Base-by-base conservation (phyloP, 768 basidiomycete genomes). In the Podaxis pistillaris region DNA sequence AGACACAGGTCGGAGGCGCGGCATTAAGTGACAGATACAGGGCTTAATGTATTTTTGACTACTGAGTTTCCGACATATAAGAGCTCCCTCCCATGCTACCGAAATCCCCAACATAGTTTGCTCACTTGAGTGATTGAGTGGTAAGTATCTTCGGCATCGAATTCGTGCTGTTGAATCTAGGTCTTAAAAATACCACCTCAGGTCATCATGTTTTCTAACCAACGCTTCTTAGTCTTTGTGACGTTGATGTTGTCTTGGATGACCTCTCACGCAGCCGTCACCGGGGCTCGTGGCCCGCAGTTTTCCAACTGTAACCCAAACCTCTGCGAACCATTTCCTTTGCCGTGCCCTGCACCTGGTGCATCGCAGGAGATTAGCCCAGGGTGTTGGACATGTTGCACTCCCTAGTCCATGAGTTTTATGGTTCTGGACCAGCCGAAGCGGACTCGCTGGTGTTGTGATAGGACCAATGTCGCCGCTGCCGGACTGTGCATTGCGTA, bases 371-470 rank as follows among this genome's bases (percentile, higher is more conserved):
- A 61, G 17, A 22, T 53, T 17, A 61, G 38, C 28, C 15, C 49
- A 19, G 52, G 52, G 17, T 61, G 60, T n/a, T 61, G 60, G 60
- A 61, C 60, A 1, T 61, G 60, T 46, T 61, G 60, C 40, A 41
- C 26, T 26, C 60, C 60, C 41, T 61, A 30, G n/a, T 4, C 36
- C 33, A 5, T 24, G 17, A 33, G n/a, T 5, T 5, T 36, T 9
- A 13, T n/a, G n/a, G 26, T 33, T 22, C 4, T n/a, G 36, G n/a
- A 19, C 30, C 36, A 36, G 17, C 9, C n/a, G 9, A 24, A 26
- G 22, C 49, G 12, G 26, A 5, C 40, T 41, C n/a, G 9, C 26
- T 49, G 22, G 9, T 24, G 33, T 33, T 9, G 33, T 33, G 33
- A 33, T 33, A 33, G 33, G 8, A 33, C 33, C 33, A 3, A 33